These are phyloP conservation scores for Scheffersomyces cryptocercus DNA, from an alignment of 1,139 yeast genomes.

Conservation along the genomic window DNA sequence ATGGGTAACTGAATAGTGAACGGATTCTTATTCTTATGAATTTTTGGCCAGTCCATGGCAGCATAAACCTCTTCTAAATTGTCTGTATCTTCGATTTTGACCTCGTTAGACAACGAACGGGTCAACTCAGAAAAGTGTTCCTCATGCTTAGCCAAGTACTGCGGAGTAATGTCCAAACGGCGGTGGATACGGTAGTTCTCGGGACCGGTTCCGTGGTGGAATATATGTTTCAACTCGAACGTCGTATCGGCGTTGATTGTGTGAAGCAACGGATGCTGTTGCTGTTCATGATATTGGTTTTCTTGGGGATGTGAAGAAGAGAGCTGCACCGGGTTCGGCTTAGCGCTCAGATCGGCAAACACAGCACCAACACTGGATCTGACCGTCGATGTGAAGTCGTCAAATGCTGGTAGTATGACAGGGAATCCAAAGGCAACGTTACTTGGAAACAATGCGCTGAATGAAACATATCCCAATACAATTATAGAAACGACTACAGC, in stretches of 20 bases:
- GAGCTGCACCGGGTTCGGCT: too few relatives aligned
- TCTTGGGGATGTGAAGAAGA: too few relatives aligned
- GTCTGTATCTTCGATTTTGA: constrained; percentile 4
- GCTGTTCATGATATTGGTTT: background rate
- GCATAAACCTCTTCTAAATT: constrained; percentile 28
- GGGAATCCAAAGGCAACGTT: too few relatives aligned
- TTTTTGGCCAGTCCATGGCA: constrained; percentile 43
- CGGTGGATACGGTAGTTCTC: constrained; percentile 35
- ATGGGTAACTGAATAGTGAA: constrained; percentile 41
- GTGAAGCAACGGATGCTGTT: background rate
- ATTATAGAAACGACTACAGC: too few relatives aligned
- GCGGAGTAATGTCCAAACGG: constrained; percentile 49
- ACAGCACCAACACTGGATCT: too few relatives aligned
- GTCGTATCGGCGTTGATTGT: constrained; percentile 8
- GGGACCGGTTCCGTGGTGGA: constrained; percentile 52
- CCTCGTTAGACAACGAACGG: constrained; percentile 6
- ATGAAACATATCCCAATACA: too few relatives aligned
- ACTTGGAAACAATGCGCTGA: too few relatives aligned
- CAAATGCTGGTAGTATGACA: too few relatives aligned
- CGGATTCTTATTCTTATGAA: constrained; percentile 39
- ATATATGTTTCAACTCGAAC: constrained; percentile 47
- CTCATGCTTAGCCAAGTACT: constrained; percentile 25
- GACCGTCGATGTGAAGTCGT: too few relatives aligned
- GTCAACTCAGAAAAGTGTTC: constrained; percentile 6
- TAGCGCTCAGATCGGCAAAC: too few relatives aligned